Percentiles rank a stretch among this genome's conserved stretches.
Conservation (phyloP, 495 filamentous ascomycete species). For the Barbatosphaeria neglecta region DNA sequence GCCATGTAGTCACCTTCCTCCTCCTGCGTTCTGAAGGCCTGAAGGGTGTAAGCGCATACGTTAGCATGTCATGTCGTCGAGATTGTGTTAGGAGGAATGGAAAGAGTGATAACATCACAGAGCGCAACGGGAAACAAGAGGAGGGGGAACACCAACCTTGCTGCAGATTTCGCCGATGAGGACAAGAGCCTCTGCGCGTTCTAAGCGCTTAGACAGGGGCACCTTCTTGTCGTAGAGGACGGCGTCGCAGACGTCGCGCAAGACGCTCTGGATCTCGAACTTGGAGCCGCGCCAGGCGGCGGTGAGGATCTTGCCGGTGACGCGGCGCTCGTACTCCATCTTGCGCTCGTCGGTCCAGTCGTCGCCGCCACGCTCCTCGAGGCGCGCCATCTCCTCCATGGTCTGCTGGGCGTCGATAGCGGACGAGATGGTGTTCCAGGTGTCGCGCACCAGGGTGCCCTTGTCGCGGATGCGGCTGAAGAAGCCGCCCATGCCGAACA, state of each 20-base stretch:
- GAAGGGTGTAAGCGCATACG: neutral
- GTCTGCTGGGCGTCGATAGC: conserved; percentile 98
- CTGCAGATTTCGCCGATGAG: conserved; percentile 78
- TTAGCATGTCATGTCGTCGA: conserved; percentile 14
- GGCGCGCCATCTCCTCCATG: conserved; percentile 97
- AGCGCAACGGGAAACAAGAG: neutral
- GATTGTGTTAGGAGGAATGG: neutral
- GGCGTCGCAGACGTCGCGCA: conserved; percentile 71
- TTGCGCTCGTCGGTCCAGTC: conserved; percentile 99
- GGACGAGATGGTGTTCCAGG: conserved; percentile 92
- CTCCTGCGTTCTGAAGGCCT: conserved; percentile 86
- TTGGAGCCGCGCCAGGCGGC: conserved; percentile 95
- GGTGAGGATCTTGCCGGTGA: conserved; percentile 97
- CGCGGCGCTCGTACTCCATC: conserved; percentile 85
- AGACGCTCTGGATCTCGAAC: conserved; percentile 94
- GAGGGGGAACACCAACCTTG: conserved; percentile 47
- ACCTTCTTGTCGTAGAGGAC: conserved; percentile 70
- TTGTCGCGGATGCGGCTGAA: conserved; percentile 91
- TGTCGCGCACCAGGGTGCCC: conserved; percentile 91
- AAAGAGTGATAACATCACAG: neutral
- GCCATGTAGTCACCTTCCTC: conserved; percentile 99
- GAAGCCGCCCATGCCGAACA: conserved; percentile 91
- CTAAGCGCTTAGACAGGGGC: conserved; percentile 68
- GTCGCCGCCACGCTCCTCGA: conserved; percentile 90
- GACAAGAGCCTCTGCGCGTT: conserved; percentile 80